Percentiles rank a stretch among this genome's conserved stretches.
phyloP scores from a whole-genome alignment of 352 stramenopile species.

The Globisporangium apiculatum region DNA sequence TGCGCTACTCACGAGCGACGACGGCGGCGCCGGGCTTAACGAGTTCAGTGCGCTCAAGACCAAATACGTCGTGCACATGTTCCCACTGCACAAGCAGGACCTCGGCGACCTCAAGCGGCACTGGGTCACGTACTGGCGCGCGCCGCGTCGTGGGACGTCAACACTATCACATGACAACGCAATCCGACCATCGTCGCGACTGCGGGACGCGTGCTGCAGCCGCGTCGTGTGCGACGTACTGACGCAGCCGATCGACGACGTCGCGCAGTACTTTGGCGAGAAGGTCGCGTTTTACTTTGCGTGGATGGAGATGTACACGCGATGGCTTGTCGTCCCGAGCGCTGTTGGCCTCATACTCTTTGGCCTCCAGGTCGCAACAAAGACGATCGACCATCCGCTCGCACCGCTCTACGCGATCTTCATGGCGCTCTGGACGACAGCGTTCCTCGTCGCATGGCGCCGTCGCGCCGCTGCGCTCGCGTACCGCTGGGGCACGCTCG shows the following conservation, averaged over 20 bases:
- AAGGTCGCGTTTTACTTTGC: constrained; percentile 91
- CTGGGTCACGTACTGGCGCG: constrained; percentile 83
- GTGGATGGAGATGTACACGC: constrained; percentile 90
- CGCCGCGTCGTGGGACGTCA: neutral
- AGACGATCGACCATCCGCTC: constrained; percentile 72
- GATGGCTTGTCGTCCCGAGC: constrained; percentile 79
- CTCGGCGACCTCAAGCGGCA: constrained; percentile 41
- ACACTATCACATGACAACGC: too few relatives aligned
- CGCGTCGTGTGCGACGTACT: constrained; percentile 20
- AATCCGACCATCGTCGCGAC: too few relatives aligned
- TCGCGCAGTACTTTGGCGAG: constrained; percentile 90
- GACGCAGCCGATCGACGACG: constrained; percentile 74
- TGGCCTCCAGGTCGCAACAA: constrained; percentile 41
- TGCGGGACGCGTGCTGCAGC: neutral
- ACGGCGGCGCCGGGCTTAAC: constrained; percentile 56
- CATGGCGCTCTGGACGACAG: constrained; percentile 86
- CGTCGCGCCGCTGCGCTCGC: constrained; percentile 66
- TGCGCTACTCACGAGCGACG: constrained; percentile 28
- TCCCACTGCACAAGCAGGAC: constrained; percentile 85
- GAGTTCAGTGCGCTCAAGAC: constrained; percentile 54
- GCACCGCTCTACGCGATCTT: constrained; percentile 81
- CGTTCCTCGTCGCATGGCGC: constrained; percentile 87
- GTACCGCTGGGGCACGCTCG: constrained; percentile 86
- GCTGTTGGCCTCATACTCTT: constrained; percentile 72
- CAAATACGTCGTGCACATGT: constrained; percentile 76